These are phyloP conservation scores for Kalanchoe fedtschenkoi DNA, from an alignment of 164 flowering plant genomes.

Conservation along the genomic window DNA sequence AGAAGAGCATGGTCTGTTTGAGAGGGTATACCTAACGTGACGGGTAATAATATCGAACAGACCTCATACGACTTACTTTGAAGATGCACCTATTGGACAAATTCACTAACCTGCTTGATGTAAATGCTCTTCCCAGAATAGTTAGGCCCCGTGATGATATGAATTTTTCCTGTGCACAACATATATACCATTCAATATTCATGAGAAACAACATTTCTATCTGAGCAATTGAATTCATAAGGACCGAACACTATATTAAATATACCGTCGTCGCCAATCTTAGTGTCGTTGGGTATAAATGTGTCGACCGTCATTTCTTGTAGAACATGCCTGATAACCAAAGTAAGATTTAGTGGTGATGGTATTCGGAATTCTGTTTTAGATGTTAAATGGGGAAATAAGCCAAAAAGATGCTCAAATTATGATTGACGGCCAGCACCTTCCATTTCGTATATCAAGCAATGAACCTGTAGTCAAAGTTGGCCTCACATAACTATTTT, in stretches of 20 bases:
- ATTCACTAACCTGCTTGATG: slow-evolving; percentile 65
- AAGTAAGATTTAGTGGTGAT: slow-evolving; percentile 5
- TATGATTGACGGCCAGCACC: slow-evolving; percentile 25
- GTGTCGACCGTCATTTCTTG: slow-evolving; percentile 98
- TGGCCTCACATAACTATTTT: slow-evolving; percentile 88
- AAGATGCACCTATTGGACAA: background rate
- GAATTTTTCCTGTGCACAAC: slow-evolving; percentile 56
- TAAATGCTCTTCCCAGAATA: slow-evolving; percentile 96
- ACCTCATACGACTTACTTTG: background rate
- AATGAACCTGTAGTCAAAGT: slow-evolving; percentile 48
- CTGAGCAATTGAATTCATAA: background rate
- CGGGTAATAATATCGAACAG: background rate
- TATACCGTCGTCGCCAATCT: slow-evolving; percentile 55
- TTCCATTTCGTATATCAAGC: slow-evolving; percentile 76
- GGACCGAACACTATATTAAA: background rate
- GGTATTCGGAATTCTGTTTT: background rate
- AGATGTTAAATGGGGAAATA: background rate
- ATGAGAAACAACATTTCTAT: background rate
- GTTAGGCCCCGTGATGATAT: slow-evolving; percentile 92
- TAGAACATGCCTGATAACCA: slow-evolving; percentile 67
- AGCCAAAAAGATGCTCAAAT: background rate
- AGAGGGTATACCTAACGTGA: background rate
- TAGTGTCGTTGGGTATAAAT: slow-evolving; percentile 91
- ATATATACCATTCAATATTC: background rate
- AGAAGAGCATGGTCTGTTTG: background rate